Conservation (phyloP, 1,139 yeast species). For the Candida freyschussii region DNA sequence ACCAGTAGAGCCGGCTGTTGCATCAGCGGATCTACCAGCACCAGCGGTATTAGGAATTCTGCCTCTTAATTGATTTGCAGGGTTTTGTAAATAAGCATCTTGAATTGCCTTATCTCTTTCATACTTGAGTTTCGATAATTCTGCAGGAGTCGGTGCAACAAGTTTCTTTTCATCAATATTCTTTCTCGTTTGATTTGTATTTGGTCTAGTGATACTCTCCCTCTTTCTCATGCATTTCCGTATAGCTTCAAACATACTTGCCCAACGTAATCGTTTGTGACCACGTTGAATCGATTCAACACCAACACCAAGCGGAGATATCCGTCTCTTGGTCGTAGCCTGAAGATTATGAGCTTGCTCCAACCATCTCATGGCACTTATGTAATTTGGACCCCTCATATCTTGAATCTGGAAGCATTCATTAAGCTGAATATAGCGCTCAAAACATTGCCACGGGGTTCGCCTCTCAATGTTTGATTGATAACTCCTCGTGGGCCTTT, state of each 20-base stretch:
- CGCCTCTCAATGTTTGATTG: conserved; percentile 87
- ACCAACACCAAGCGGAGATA: conserved; percentile 89
- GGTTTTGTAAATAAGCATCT: conserved; percentile 58
- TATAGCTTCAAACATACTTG: conserved; percentile 94
- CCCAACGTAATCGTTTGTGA: conserved; percentile 86
- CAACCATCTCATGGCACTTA: conserved; percentile 84
- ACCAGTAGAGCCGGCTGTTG: conserved; percentile 5
- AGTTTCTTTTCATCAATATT: conserved; percentile 35
- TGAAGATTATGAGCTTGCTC: conserved; percentile 89
- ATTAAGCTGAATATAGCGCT: conserved; percentile 87
- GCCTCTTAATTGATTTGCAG: conserved; percentile 15
- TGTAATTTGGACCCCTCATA: conserved; percentile 82
- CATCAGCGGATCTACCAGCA: conserved; percentile 8
- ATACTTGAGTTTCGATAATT: conserved; percentile 70
- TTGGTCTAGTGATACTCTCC: conserved; percentile 62
- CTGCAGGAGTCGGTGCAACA: conserved; percentile 72
- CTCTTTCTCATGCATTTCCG: conserved; percentile 85
- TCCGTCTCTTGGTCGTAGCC: conserved; percentile 78
- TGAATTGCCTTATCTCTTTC: conserved; percentile 84
- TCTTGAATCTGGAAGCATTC: conserved; percentile 83
- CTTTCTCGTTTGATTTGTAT: conserved; percentile 36
- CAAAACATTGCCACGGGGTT: conserved; percentile 99
- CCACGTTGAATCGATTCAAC: conserved; percentile 91
- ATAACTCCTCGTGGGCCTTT: conserved; percentile 61
- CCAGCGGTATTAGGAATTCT: conserved; percentile 6